phyloP scores from a whole-genome alignment of 2,329 filamentous ascomycete genomes.

The Chaetomium sp. region DNA sequence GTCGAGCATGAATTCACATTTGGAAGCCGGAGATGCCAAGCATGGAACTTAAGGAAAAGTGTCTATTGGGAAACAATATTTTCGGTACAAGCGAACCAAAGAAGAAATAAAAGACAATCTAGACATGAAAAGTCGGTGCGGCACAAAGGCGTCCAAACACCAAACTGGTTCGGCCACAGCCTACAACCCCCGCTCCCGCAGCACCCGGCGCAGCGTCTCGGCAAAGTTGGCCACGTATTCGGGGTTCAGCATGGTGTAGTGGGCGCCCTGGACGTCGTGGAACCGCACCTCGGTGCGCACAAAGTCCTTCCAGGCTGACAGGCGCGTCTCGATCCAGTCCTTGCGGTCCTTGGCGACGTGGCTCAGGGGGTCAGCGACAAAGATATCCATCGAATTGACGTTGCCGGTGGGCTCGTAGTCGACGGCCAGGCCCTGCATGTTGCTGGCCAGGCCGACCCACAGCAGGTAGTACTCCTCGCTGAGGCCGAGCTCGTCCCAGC shows the following conservation, averaged over 20 bases:
- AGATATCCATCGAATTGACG: slow-evolving; percentile 46
- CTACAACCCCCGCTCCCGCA: slow-evolving; percentile 24
- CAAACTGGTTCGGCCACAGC: background rate
- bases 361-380: slow-evolving; percentile 43
- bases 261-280: slow-evolving; percentile 43
- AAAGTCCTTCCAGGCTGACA: slow-evolving; percentile 42
- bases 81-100: background rate
- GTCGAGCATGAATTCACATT: no score
- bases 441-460: slow-evolving; percentile 44
- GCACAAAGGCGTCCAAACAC: background rate
- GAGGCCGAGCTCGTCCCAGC: slow-evolving; percentile 40
- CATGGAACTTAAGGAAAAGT: no score
- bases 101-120: background rate
- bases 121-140: background rate
- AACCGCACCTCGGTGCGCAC: slow-evolving; percentile 34
- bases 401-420: slow-evolving; percentile 49
- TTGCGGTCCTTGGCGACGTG: slow-evolving; percentile 36
- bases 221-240: slow-evolving; percentile 43
- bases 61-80: background rate
- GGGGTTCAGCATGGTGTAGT: slow-evolving; percentile 46
- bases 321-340: slow-evolving; percentile 37
- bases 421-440: slow-evolving; percentile 42
- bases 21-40: background rate
- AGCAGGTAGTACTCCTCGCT: slow-evolving; percentile 34
- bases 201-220: slow-evolving; percentile 19